Percentiles rank a stretch among this genome's conserved stretches.
These are phyloP conservation scores for Cymodocea nodosa DNA, from an alignment of 116 monocot species.

Conservation along the genomic window DNA sequence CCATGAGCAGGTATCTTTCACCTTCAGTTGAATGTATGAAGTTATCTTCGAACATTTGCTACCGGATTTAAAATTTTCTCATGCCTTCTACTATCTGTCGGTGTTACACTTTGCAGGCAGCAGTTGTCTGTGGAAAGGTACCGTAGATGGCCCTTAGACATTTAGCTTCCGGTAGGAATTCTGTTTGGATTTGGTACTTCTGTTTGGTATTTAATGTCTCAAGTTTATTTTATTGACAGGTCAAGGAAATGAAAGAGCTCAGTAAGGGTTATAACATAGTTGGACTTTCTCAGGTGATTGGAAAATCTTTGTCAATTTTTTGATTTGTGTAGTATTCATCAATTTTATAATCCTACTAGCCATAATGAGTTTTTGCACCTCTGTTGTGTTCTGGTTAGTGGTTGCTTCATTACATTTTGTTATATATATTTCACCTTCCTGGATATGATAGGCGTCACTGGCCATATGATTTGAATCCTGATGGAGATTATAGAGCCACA, in stretches of 20 bases:
- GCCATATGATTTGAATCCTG: too few species aligned
- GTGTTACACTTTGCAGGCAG: conserved; percentile 20
- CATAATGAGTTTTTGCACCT: neutral
- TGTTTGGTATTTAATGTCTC: neutral
- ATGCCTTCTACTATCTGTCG: neutral
- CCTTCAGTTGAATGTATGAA: neutral
- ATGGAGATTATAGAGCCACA: too few species aligned
- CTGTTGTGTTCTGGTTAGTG: too few species aligned
- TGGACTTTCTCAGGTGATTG: conserved; percentile 95
- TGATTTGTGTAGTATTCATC: neutral
- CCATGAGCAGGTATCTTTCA: conserved; percentile 50
- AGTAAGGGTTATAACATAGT: conserved; percentile 76
- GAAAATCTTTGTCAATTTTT: neutral
- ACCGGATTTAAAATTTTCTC: neutral
- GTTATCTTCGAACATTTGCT: neutral
- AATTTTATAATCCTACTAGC: neutral
- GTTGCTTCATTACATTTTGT: too few species aligned
- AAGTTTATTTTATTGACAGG: conserved; percentile 25
- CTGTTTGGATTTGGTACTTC: conserved; percentile 1
- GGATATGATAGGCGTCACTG: too few species aligned
- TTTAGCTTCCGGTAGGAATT: neutral
- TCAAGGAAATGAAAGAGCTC: conserved; percentile 83
- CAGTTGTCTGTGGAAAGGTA: conserved; percentile 80
- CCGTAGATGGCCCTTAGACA: neutral
- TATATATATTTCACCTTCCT: too few species aligned